phyloP scores from a whole-genome alignment of 352 stramenopile genomes.

The Phytopythium chamaehyphon region DNA sequence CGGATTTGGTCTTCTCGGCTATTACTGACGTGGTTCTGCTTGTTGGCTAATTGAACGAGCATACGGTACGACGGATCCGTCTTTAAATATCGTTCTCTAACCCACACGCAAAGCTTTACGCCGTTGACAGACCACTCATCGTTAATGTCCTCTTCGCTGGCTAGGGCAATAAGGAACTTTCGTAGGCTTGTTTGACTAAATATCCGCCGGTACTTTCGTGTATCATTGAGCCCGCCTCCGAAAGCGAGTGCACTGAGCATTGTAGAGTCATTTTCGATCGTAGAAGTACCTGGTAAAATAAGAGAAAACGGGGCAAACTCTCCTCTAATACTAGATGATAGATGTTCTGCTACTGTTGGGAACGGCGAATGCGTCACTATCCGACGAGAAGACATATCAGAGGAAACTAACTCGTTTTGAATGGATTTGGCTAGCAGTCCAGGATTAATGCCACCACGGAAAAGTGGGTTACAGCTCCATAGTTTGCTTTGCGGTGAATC shows the following conservation, averaged over 20 bases:
- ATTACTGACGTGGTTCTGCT: constrained; percentile 12
- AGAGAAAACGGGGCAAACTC: constrained; percentile 27
- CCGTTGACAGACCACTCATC: constrained; percentile 3
- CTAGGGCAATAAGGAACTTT: constrained; percentile 16
- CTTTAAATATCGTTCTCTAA: constrained; percentile 41
- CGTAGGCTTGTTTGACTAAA: constrained; percentile 15
- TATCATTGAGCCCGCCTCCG: neutral
- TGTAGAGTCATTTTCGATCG: neutral
- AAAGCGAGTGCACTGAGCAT: neutral
- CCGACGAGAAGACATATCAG: constrained; percentile 1
- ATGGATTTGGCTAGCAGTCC: constrained; percentile 14
- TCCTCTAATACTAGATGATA: constrained; percentile 1
- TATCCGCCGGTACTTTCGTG: constrained; percentile 18
- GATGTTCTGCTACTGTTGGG: neutral
- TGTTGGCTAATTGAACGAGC: constrained; percentile 41
- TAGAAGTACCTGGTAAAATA: constrained; percentile 20
- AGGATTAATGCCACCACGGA: constrained; percentile 24
- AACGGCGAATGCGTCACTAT: constrained; percentile 32
- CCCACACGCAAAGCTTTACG: constrained; percentile 46
- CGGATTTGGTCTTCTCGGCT: constrained; percentile 11
- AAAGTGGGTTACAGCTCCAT: constrained; percentile 23
- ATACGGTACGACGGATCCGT: constrained; percentile 67
- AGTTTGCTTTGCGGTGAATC: neutral
- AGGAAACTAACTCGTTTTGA: neutral
- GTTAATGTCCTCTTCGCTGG: neutral